phyloP scores from a whole-genome alignment of 2,329 filamentous ascomycete species.

The Xylariaceae sp. region DNA sequence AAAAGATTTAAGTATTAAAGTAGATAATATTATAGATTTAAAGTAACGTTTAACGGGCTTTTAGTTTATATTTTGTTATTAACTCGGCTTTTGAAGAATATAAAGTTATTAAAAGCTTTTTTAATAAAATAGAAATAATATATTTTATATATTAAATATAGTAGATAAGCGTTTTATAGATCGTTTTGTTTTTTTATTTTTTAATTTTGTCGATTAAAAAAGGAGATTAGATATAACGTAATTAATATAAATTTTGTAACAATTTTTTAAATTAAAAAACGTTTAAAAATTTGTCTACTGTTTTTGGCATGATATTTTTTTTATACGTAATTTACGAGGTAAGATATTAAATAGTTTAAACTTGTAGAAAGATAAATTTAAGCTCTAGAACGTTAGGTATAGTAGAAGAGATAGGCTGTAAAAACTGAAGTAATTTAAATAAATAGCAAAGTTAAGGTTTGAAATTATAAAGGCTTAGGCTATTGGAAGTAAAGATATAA shows the following conservation, averaged over 20 bases:
- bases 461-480: no score
- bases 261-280: background rate
- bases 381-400: background rate
- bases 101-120: background rate
- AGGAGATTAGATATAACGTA: background rate
- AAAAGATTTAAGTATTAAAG: no score
- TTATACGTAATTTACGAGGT: no score
- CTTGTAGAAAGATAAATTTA: no score
- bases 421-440: background rate
- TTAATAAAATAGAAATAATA: background rate
- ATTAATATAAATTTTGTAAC: no score
- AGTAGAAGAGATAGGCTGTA: no score
- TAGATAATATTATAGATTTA: no score
- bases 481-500: no score
- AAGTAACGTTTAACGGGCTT: background rate
- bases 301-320: background rate
- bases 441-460: background rate
- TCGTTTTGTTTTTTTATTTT: background rate
- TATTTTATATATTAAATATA: background rate
- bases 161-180: background rate
- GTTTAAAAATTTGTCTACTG: background rate
- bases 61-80: background rate
- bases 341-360: no score
- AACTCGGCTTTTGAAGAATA: background rate
- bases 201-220: background rate